Percentiles rank a stretch among this genome's conserved stretches.
These are phyloP conservation scores for Pseudogymnoascus sp. DNA, from an alignment of 2,329 filamentous ascomycete species.

Conservation along the genomic window DNA sequence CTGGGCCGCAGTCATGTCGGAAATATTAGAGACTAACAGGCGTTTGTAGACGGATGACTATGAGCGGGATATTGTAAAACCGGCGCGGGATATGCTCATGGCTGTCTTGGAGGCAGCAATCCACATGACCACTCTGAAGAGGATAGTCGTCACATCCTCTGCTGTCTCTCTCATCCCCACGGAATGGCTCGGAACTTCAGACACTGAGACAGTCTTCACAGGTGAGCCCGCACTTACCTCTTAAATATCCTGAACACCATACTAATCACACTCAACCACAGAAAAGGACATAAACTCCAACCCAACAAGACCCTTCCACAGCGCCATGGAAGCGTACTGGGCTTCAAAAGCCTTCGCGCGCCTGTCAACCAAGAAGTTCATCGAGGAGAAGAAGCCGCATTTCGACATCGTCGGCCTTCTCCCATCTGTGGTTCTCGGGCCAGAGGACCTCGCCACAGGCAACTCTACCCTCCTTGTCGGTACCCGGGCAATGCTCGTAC, in stretches of 20 bases:
- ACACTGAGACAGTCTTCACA: neutral
- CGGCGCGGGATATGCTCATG: neutral
- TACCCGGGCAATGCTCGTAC: neutral
- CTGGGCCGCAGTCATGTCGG: neutral
- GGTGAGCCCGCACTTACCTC: neutral
- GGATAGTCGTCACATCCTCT: constrained; percentile 2
- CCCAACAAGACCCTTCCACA: neutral
- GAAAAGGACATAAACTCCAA: neutral
- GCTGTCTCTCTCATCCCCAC: neutral
- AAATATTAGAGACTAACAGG: neutral
- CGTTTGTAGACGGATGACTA: neutral
- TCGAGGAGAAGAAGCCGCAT: neutral
- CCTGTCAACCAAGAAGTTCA: constrained; percentile 16
- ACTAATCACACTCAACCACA: neutral
- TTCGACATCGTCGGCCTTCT: constrained; percentile 3
- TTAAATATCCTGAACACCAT: neutral
- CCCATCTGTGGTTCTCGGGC: constrained; percentile 7
- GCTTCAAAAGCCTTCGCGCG: constrained; percentile 21
- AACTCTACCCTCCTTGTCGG: neutral
- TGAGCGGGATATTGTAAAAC: neutral
- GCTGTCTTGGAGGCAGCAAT: neutral
- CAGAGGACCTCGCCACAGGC: constrained; percentile 1
- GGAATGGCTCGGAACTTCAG: neutral
- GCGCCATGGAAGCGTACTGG: constrained; percentile 21
- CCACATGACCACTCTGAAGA: neutral